Base-by-base conservation (phyloP, 1,284 basidiomycete genomes). In the Ganoderma lingzhi region DNA sequence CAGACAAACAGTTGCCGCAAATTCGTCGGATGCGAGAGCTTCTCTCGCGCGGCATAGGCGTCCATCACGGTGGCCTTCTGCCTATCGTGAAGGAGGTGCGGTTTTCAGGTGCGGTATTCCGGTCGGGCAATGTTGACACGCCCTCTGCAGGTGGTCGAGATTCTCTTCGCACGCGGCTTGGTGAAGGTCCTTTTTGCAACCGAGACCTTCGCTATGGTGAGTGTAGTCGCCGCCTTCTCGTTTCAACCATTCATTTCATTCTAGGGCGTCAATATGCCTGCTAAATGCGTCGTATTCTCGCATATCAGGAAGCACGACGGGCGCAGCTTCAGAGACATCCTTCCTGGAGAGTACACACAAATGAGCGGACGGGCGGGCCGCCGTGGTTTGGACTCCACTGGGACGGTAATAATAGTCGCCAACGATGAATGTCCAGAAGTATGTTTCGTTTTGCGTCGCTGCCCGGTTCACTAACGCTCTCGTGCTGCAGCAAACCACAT, bases 191-290 rank as follows among this genome's bases (percentile, higher is more conserved):
- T 99, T 12, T 99, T 99, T 78, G 98, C 98, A 0, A 99, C 98
- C 0, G 98, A 99, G 81, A 99, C 98, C 0, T 99, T 99, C 80
- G 98, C 98, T 0, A 99, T 99, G 98, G 96, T 96, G 70, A 19
- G 60, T 45, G 15, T n/a, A 44, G 56, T 3, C 19, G 2, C 30
- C n/a, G 28, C 19, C 35, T 32, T 23, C 63, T 32, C n/a, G 30
- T 68, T n/a, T 63, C 72, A 28, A 71, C 58, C 12, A 30, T 53
- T 56, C 2, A 45, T 32, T 9, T 32, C 61, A 12, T 37, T 62
- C 5, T 74, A 97, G 96, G 96, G 96, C 60, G 98, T 99, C 70
- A 99, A 99, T 82, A 99, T 99, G 98, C 98, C 98, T 17, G 96
- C 98, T 2, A 95, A 93, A 84, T 96, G 93, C 73, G 98, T 99